Conservation (phyloP, 2,329 filamentous ascomycete genomes). For the Hysterium pulicare region DNA sequence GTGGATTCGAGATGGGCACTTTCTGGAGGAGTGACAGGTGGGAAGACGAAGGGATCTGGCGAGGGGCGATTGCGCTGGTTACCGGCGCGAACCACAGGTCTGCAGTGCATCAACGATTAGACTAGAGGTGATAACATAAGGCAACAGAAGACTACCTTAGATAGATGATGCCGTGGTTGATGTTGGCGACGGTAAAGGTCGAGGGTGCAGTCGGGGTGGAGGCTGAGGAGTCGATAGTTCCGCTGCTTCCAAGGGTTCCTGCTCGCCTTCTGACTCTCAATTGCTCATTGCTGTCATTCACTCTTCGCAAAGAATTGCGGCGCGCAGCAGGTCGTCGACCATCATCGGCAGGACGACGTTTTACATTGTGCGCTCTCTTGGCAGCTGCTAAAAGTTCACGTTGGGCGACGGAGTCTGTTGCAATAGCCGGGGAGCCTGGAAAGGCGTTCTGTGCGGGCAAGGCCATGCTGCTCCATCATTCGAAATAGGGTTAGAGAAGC, state of each 20-base stretch:
- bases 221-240: slow-evolving; percentile 27
- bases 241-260: slow-evolving; percentile 29
- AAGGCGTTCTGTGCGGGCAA: slow-evolving; percentile 25
- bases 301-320: slow-evolving; percentile 27
- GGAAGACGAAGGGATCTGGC: slow-evolving; percentile 38
- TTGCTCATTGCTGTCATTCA: slow-evolving; percentile 38
- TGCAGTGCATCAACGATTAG: no score
- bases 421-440: slow-evolving; percentile 24
- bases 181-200: slow-evolving; percentile 48
- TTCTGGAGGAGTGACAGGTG: slow-evolving; percentile 37
- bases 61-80: slow-evolving; percentile 31
- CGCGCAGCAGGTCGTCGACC: slow-evolving; percentile 19
- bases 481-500: no score
- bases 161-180: slow-evolving; percentile 48
- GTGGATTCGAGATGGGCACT: slow-evolving; percentile 29
- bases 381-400: slow-evolving; percentile 24
- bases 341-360: slow-evolving; percentile 24
- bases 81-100: slow-evolving; percentile 34
- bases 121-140: background rate
- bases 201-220: slow-evolving; percentile 29
- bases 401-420: slow-evolving; percentile 21
- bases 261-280: slow-evolving; percentile 29
- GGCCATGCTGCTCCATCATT: slow-evolving; percentile 36
- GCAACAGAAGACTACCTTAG: slow-evolving; percentile 36
- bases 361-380: slow-evolving; percentile 21